phyloP scores from a whole-genome alignment of 1,284 basidiomycete genomes.

The Cerrena zonata region DNA sequence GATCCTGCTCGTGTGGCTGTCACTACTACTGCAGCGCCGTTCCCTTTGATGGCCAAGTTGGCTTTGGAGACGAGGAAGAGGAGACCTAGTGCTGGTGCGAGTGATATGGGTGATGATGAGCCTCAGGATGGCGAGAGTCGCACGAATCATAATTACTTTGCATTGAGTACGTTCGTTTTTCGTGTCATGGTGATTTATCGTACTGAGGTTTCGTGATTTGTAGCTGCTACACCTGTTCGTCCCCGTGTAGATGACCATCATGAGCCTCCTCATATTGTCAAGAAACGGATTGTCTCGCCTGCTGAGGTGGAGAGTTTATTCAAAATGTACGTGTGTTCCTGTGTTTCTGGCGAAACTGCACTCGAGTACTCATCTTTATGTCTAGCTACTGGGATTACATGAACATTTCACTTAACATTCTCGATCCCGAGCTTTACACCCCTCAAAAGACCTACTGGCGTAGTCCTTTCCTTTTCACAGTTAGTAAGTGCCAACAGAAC shows the following conservation, averaged over 20 bases:
- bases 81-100: conserved; percentile 15
- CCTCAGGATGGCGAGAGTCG: conserved; percentile 49
- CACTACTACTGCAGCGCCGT: conserved; percentile 54
- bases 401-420: conserved; percentile 64
- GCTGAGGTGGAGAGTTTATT: conserved; percentile 74
- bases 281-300: conserved; percentile 61
- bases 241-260: conserved; percentile 33
- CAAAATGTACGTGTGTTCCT: conserved; percentile 51
- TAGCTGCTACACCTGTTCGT: conserved; percentile 42
- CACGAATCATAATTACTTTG: conserved; percentile 61
- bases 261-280: conserved; percentile 64
- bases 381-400: conserved; percentile 69
- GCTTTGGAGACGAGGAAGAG: conserved; percentile 43
- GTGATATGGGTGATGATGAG: conserved; percentile 37
- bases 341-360: background rate
- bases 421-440: conserved; percentile 73
- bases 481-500: conserved; percentile 50
- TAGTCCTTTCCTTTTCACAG: conserved; percentile 77
- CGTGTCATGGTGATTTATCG: background rate
- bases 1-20: conserved; percentile 30
- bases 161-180: conserved; percentile 41
- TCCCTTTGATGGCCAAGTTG: conserved; percentile 64
- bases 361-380: conserved; percentile 7
- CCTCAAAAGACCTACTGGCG: conserved; percentile 67
- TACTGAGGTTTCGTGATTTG: background rate